These are phyloP conservation scores for Teratosphaeria destructans DNA, from an alignment of 2,329 filamentous ascomycete genomes.

Conservation along the genomic window DNA sequence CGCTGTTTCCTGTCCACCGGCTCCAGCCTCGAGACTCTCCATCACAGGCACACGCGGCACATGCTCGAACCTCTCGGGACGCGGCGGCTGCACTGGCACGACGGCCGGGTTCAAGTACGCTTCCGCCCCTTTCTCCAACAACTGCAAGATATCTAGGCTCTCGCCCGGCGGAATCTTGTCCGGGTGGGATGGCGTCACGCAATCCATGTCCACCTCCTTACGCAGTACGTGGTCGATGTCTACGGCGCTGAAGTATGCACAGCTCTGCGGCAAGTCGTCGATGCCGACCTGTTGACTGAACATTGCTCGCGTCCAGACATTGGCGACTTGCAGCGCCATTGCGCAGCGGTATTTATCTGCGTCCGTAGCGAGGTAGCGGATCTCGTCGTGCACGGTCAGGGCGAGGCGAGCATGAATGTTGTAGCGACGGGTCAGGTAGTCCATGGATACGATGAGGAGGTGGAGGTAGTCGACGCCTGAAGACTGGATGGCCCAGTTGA, in stretches of 20 bases:
- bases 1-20: conserved; percentile 7
- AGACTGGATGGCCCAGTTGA: conserved; percentile 98
- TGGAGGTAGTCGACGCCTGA: conserved; percentile 96
- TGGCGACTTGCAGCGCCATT: conserved; percentile 86
- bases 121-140: conserved; percentile 59
- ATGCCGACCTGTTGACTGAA: conserved; percentile 96
- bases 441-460: conserved; percentile 86
- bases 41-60: conserved; percentile 67
- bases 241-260: conserved; percentile 90
- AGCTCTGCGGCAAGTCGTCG: conserved; percentile 83
- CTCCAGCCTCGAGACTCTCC: conserved; percentile 44
- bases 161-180: conserved; percentile 73
- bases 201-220: conserved; percentile 98
- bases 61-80: conserved; percentile 56
- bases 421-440: conserved; percentile 78
- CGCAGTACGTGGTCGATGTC: conserved; percentile 93
- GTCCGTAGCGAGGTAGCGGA: conserved; percentile 79
- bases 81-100: conserved; percentile 47
- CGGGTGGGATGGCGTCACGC: conserved; percentile 78
- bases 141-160: conserved; percentile 67
- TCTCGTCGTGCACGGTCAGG: conserved; percentile 96
- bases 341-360: conserved; percentile 80
- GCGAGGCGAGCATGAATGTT: conserved; percentile 76
- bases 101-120: conserved; percentile 60
- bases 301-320: conserved; percentile 95